Evolutionary conservation across 2,329 filamentous ascomycete species (phyloP).

Genomic region (Coniella lustricola): DNA sequence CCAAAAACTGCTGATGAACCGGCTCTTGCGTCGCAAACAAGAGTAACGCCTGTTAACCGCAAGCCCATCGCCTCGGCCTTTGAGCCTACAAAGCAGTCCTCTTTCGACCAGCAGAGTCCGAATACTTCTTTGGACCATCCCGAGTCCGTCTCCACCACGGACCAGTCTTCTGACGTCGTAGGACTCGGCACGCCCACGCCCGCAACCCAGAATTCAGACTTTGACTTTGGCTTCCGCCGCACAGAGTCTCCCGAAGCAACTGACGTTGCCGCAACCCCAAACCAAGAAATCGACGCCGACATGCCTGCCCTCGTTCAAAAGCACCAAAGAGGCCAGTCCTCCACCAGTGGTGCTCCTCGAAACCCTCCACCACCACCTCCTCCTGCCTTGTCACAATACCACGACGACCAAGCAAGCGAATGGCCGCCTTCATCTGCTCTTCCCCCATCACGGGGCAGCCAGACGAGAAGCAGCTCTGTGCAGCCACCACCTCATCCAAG

Average conservation of each 20-base stretch:
- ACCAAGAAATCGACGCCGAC: neutral
- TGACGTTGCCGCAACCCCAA: neutral
- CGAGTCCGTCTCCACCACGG: constrained; percentile 13
- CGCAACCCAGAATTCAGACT: constrained; percentile 12
- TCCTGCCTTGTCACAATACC: constrained; percentile 3
- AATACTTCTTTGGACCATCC: constrained; percentile 11
- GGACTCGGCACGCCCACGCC: constrained; percentile 10
- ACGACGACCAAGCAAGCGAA: neutral
- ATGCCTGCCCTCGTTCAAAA: constrained; percentile 14
- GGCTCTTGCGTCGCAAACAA: constrained; percentile 3
- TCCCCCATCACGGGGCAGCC: constrained; percentile 1
- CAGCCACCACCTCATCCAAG: constrained; percentile 11
- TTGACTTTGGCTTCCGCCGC: constrained; percentile 11
- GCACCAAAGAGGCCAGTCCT: constrained; percentile 5
- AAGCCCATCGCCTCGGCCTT: constrained; percentile 8
- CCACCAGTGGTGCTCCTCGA: constrained; percentile 1
- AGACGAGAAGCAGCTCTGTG: constrained; percentile 3
- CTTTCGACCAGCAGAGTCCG: constrained; percentile 7
- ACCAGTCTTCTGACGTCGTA: constrained; percentile 10
- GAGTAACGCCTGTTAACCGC: constrained; percentile 1
- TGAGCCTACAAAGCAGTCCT: constrained; percentile 7
- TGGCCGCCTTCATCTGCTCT: constrained; percentile 5
- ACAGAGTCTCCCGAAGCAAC: constrained; percentile 12
- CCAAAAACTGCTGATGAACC: constrained; percentile 13
- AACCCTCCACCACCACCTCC: neutral